Evolutionary conservation across 805 yeast species (phyloP).

Genomic region (Cyberlindnera meyerae): DNA sequence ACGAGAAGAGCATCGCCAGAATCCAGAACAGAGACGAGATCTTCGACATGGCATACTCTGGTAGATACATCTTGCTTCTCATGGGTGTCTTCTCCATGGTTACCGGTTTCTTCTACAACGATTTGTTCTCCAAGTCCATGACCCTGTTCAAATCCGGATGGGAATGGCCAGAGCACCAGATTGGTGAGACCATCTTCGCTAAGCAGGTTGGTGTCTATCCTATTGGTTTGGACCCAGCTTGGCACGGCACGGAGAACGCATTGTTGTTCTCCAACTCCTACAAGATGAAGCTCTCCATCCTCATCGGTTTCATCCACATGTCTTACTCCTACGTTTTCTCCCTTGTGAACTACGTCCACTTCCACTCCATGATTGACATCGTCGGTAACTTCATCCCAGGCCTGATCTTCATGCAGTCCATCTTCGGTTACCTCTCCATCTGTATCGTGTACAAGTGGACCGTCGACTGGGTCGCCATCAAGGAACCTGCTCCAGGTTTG

Average conservation of each 20-base stretch:
- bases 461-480: slow-evolving; percentile 80
- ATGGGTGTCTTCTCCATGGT: slow-evolving; percentile 97
- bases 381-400: slow-evolving; percentile 95
- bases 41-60: slow-evolving; percentile 92
- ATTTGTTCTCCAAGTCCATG: slow-evolving; percentile 88
- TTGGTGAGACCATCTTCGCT: slow-evolving; percentile 68
- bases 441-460: slow-evolving; percentile 92
- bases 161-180: slow-evolving; percentile 74
- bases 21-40: slow-evolving; percentile 78
- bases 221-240: slow-evolving; percentile 85
- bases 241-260: slow-evolving; percentile 97
- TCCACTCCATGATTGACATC: slow-evolving; percentile 70
- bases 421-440: slow-evolving; percentile 86
- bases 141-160: slow-evolving; percentile 83
- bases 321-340: slow-evolving; percentile 83
- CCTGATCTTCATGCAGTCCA: slow-evolving; percentile 89
- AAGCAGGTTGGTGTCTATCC: slow-evolving; percentile 63
- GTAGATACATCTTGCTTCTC: slow-evolving; percentile 82
- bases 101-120: slow-evolving; percentile 92
- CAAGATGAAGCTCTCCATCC: slow-evolving; percentile 92
- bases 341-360: slow-evolving; percentile 68
- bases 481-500: slow-evolving; percentile 83
- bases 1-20: slow-evolving; percentile 64
- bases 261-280: slow-evolving; percentile 89
- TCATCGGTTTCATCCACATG: slow-evolving; percentile 96